Conservation (phyloP, 805 yeast species). For the Wickerhamiella lipophila region DNA sequence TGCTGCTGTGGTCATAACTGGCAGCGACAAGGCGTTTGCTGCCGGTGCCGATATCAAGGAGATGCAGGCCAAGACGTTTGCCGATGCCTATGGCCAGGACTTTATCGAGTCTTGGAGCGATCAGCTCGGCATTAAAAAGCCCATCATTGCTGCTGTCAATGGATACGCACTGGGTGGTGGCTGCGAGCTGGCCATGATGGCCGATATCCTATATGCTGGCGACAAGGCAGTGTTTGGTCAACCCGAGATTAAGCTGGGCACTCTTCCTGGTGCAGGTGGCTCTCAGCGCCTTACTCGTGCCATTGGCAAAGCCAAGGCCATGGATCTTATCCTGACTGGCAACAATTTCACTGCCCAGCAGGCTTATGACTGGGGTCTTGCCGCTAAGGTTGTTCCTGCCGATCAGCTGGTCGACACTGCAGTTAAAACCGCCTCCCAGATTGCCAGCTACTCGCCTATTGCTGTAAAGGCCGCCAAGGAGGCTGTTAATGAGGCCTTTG, state of each 20-base stretch:
- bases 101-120: conserved; percentile 34
- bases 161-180: conserved; percentile 49
- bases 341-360: conserved; percentile 33
- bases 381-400: conserved; percentile 32
- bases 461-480: conserved; percentile 39
- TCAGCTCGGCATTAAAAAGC: conserved; percentile 32
- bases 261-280: conserved; percentile 43
- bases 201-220: conserved; percentile 41
- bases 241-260: conserved; percentile 43
- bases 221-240: conserved; percentile 40
- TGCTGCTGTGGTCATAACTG: conserved; percentile 40
- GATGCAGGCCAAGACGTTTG: conserved; percentile 32
- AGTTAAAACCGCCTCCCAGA: conserved; percentile 33
- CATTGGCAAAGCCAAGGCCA: conserved; percentile 39
- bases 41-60: conserved; percentile 48
- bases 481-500: conserved; percentile 32
- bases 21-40: conserved; percentile 37
- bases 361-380: conserved; percentile 40
- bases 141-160: conserved; percentile 43
- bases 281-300: conserved; percentile 39
- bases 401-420: conserved; percentile 34
- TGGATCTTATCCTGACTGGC: conserved; percentile 40
- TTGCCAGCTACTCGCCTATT: conserved; percentile 33
- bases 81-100: conserved; percentile 28
- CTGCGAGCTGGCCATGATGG: conserved; percentile 42